Evolutionary conservation across 192 early-diverging fungal genomes (phyloP), one percentile per base, ranked within the genome.

Genomic region (Backusella tarrabulga): DNA sequence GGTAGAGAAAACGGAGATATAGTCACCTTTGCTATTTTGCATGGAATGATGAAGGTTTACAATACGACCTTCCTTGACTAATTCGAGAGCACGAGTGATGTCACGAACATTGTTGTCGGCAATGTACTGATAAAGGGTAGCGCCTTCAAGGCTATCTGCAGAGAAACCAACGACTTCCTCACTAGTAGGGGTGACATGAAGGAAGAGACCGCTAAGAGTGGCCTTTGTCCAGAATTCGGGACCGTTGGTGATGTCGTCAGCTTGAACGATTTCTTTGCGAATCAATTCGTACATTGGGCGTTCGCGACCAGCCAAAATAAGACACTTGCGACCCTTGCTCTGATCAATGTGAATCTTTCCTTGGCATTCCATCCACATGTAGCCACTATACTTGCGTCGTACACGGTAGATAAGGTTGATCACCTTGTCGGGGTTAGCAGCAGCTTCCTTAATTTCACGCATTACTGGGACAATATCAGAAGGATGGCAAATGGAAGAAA

Each of bases 401-500:
- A 89, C 85, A 35, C 91, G 87, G 71, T 86, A 91, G 26, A 92
- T 67, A 15, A 90, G 80, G 74, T 89, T 85, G 52, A 92, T 81
- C 6, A 77, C 41, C 11, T 80, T 81, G 21, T 73, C 72, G 0
- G 83, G 84, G 32, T 85, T 74, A 8, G 52, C 29, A 34, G 77
- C 35, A 1, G 78, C 76, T 21, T 81, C 83, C 44, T 91, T 86
- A 11, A 93, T 72, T 80, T 93, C 90, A 34, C 90, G 80, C 81
- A 93, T 88, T 12, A 90, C 91, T 36, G 87, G 77, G 11, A 92
- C 83, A 73, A 89, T 83, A 72, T 93, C 91, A 11, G 85, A 86
- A 42, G 90, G 90, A 75, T 93, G 91, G 21, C 90, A 84, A 73
- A 90, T 89, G 15, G 90, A 87, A 44, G 84, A 80, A 26, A 93